Evolutionary conservation across 2,329 filamentous ascomycete species (phyloP).

Genomic region (Aspergillus eucalypticola): DNA sequence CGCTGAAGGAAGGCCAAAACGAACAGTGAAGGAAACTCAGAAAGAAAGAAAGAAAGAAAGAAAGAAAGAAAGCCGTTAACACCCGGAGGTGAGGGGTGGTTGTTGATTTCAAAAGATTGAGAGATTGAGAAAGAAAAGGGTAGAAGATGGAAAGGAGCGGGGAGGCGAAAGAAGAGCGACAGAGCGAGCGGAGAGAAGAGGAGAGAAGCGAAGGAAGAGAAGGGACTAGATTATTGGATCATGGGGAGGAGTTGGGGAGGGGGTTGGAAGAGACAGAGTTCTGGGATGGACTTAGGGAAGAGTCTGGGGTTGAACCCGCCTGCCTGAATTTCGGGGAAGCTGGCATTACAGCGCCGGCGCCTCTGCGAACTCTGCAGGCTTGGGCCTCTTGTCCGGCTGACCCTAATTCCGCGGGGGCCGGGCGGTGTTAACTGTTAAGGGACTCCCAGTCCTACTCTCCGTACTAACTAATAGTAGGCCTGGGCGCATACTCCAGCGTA

Average conservation of each 20-base stretch:
- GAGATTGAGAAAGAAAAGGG: background rate
- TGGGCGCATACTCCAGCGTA: too few relatives aligned
- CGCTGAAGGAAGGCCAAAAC: background rate
- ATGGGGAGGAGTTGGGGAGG: too few relatives aligned
- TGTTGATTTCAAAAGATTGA: background rate
- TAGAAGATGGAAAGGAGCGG: background rate
- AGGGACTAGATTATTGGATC: too few relatives aligned
- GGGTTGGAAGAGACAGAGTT: too few relatives aligned
- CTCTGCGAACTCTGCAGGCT: too few relatives aligned
- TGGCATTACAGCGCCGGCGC: too few relatives aligned
- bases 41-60: background rate
- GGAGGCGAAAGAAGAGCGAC: background rate
- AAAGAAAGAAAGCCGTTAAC: background rate
- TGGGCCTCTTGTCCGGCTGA: background rate
- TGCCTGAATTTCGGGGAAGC: too few relatives aligned
- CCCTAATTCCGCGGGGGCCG: too few relatives aligned
- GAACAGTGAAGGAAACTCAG: background rate
- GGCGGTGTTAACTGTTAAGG: too few relatives aligned
- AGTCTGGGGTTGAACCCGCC: slow-evolving; percentile 4
- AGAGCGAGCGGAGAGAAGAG: background rate
- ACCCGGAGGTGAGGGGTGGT: background rate
- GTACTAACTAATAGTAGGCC: too few relatives aligned
- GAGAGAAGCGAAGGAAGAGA: background rate
- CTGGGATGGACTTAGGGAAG: too few relatives aligned
- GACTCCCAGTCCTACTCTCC: too few relatives aligned